phyloP scores from a whole-genome alignment of 1,284 basidiomycete genomes.

The Blastosporella zonata region DNA sequence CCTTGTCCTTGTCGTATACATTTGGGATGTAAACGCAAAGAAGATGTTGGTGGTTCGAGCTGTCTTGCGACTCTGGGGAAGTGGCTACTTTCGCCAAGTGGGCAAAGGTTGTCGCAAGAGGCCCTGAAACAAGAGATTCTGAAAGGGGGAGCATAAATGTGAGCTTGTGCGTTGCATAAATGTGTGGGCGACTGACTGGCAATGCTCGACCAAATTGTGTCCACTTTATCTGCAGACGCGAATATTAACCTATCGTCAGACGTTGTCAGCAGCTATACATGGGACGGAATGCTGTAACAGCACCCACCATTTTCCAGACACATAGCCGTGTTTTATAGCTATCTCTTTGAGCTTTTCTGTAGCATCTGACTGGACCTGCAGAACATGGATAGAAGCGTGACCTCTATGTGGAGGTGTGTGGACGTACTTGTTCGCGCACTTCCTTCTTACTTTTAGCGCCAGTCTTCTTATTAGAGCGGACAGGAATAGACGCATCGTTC shows the following conservation, averaged over 20 bases:
- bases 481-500: conserved; percentile 64
- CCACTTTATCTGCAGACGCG: conserved; percentile 55
- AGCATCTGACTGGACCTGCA: conserved; percentile 58
- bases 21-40: conserved; percentile 72
- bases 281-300: not conserved
- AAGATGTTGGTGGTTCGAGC: conserved; percentile 53
- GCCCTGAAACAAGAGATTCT: conserved; percentile 63
- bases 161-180: not conserved
- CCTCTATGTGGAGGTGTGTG: not conserved
- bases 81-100: conserved; percentile 63
- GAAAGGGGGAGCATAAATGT: conserved; percentile 1
- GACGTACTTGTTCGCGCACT: conserved; percentile 57
- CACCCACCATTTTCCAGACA: conserved; percentile 65
- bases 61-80: conserved; percentile 42
- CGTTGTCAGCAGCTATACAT: not conserved
- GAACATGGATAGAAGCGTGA: not conserved
- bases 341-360: conserved; percentile 56
- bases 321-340: conserved; percentile 47
- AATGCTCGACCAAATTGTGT: conserved; percentile 56
- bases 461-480: conserved; percentile 66
- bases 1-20: conserved; percentile 59
- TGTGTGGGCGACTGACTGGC: conserved; percentile 40
- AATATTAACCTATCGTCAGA: conserved; percentile 54
- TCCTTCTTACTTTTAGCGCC: conserved; percentile 72
- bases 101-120: conserved; percentile 53